These are phyloP conservation scores for Aspergillus sp. DNA, from an alignment of 2,329 filamentous ascomycete species.

Conservation along the genomic window DNA sequence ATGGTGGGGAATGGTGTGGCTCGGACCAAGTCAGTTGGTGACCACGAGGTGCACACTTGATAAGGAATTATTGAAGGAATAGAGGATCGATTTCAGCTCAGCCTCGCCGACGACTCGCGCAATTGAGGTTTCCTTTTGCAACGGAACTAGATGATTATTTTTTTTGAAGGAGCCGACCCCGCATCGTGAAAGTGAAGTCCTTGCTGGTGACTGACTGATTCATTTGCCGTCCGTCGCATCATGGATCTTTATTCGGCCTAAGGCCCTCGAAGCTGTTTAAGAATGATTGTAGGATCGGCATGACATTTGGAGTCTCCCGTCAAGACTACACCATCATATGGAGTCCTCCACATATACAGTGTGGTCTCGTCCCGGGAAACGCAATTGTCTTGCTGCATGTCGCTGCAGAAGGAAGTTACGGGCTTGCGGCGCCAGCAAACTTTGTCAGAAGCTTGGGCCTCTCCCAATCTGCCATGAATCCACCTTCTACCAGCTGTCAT, in stretches of 20 bases:
- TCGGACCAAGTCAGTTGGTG: neutral
- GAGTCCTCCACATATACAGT: neutral
- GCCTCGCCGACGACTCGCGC: neutral
- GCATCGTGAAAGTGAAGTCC: neutral
- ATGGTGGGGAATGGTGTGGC: neutral
- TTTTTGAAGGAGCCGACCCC: neutral
- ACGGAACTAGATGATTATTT: neutral
- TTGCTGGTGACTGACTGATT: neutral
- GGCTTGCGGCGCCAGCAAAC: neutral
- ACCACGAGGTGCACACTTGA: neutral
- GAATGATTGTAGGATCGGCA: neutral
- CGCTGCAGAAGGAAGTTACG: neutral
- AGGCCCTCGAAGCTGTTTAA: neutral
- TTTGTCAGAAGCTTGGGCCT: neutral
- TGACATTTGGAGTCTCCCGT: neutral
- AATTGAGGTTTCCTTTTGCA: neutral
- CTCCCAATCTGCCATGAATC: neutral
- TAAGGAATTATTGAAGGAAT: neutral
- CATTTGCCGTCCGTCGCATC: neutral
- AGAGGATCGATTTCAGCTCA: neutral
- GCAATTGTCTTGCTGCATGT: neutral
- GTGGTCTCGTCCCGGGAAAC: neutral
- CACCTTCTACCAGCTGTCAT: conserved; percentile 19
- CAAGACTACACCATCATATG: neutral
- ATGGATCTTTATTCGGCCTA: neutral